Evolutionary conservation across 2,329 filamentous ascomycete species (phyloP).

Genomic region (Fusarium liriodendri): DNA sequence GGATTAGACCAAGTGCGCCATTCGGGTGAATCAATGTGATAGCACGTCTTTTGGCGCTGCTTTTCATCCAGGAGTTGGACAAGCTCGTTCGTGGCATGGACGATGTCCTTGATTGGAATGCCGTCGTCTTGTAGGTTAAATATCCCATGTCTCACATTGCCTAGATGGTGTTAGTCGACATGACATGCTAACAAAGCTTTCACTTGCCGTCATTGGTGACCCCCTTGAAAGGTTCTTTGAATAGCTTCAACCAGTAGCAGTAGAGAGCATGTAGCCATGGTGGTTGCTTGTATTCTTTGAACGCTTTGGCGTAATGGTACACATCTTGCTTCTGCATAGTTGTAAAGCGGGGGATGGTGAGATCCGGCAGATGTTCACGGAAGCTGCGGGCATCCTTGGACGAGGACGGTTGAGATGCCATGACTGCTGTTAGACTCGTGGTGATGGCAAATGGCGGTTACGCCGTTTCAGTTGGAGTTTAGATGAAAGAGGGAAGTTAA

Average conservation of each 20-base stretch:
- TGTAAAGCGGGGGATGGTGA: slow-evolving; percentile 71
- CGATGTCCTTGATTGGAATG: slow-evolving; percentile 67
- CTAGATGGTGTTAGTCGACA: not conserved
- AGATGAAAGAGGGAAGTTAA: not conserved
- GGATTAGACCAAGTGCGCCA: slow-evolving; percentile 78
- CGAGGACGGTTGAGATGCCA: not conserved
- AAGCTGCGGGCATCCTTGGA: slow-evolving; percentile 1
- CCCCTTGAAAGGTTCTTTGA: not conserved
- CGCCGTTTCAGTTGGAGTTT: not conserved
- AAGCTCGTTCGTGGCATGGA: slow-evolving; percentile 63
- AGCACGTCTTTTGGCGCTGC: slow-evolving; percentile 53
- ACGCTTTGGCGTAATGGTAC: slow-evolving; percentile 68
- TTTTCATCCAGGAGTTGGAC: slow-evolving; percentile 52
- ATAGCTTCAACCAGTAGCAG: not conserved
- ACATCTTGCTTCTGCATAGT: slow-evolving; percentile 70
- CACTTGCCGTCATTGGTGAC: not conserved
- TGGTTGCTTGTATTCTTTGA: not conserved
- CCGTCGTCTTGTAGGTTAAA: slow-evolving; percentile 73
- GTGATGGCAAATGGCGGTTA: not conserved
- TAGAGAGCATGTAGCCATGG: not conserved
- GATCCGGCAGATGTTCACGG: slow-evolving; percentile 71
- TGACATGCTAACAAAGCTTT: not conserved
- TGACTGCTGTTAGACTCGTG: not conserved
- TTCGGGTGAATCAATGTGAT: slow-evolving; percentile 69
- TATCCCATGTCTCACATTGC: slow-evolving; percentile 54